Evolutionary conservation across 2,329 filamentous ascomycete genomes (phyloP).

Genomic region (Sporothrix brasiliensis): DNA sequence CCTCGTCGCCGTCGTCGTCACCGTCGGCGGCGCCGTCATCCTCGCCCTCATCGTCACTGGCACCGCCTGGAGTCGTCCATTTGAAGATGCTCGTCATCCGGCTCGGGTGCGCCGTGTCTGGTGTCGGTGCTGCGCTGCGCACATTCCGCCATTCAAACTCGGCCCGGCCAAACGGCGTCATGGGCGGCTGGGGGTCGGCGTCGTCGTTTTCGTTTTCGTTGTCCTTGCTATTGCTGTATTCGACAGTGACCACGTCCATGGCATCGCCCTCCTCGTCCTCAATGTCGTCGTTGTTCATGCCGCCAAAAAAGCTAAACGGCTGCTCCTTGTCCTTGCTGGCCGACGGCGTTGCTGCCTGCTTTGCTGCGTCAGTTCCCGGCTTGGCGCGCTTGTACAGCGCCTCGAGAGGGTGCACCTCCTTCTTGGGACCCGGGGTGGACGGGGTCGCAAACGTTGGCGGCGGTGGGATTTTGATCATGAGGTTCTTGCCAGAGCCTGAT

Average conservation of each 20-base stretch:
- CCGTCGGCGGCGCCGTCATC: conserved; percentile 43
- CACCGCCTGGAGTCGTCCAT: conserved; percentile 54
- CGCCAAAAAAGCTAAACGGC: conserved; percentile 77
- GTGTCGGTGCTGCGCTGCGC: conserved; percentile 91
- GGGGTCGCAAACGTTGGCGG: conserved; percentile 21
- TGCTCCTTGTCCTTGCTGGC: background rate
- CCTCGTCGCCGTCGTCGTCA: conserved; percentile 39
- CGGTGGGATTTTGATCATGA: conserved; percentile 60
- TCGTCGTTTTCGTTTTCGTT: conserved; percentile 40
- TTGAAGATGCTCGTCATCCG: conserved; percentile 55
- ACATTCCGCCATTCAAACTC: conserved; percentile 74
- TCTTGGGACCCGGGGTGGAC: conserved; percentile 46
- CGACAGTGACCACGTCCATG: conserved; percentile 48
- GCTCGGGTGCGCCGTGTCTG: conserved; percentile 81
- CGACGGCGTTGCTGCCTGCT: background rate
- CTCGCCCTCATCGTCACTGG: conserved; percentile 50
- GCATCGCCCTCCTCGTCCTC: conserved; percentile 44
- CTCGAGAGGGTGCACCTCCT: conserved; percentile 79
- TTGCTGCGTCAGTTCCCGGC: conserved; percentile 39
- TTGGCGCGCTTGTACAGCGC: conserved; percentile 81
- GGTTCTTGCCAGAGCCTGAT: conserved; percentile 53
- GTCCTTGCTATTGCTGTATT: conserved; percentile 39
- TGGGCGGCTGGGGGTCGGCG: conserved; percentile 51
- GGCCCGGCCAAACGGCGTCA: conserved; percentile 80
- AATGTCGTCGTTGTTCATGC: conserved; percentile 52